Conservation (phyloP, 2,329 filamentous ascomycete species). For the Aspergillus sp. region DNA sequence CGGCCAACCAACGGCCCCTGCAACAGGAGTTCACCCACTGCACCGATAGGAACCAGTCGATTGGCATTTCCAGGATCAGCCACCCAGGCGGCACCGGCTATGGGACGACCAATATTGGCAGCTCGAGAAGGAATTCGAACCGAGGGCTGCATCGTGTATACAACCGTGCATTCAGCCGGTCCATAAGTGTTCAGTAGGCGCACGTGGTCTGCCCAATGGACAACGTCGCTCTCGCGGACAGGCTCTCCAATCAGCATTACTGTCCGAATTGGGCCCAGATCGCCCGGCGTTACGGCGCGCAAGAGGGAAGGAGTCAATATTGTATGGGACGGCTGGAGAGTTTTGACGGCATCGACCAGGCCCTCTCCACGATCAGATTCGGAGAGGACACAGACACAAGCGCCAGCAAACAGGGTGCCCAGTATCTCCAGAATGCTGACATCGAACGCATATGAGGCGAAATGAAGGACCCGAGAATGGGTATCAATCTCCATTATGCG, state of each 20-base stretch:
- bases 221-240: neutral
- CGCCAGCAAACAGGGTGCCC: constrained; percentile 1
- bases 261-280: neutral
- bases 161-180: neutral
- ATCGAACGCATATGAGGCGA: constrained; percentile 36
- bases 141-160: neutral
- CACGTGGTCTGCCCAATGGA: neutral
- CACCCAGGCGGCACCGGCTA: neutral
- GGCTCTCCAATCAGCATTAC: constrained; percentile 1
- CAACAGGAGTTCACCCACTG: constrained; percentile 9
- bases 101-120: neutral
- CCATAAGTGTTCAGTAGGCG: constrained; percentile 3
- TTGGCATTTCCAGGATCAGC: neutral
- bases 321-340: neutral
- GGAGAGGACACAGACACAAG: constrained; percentile 10
- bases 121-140: neutral
- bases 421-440: constrained; percentile 43
- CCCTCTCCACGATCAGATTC: constrained; percentile 5
- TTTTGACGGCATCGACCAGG: neutral
- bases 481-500: constrained; percentile 12
- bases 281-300: neutral
- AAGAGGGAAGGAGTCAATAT: constrained; percentile 6
- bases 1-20: constrained; percentile 5
- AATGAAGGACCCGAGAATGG: constrained; percentile 40
- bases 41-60: constrained; percentile 4